Evolutionary conservation across 2,329 filamentous ascomycete genomes (phyloP).

Genomic region (Hysterium pulicare): DNA sequence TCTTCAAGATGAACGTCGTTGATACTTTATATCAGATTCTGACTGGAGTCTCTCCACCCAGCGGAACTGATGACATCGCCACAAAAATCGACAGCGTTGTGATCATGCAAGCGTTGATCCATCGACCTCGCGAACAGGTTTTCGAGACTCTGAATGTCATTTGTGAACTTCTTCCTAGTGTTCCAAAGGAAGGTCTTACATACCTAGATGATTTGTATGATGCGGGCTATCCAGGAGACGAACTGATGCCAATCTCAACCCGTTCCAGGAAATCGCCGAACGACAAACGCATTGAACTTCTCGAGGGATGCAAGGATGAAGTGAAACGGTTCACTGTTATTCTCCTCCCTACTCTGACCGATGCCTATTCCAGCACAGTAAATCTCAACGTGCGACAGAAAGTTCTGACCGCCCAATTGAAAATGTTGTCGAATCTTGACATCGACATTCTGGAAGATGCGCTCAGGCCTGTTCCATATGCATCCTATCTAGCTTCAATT

Average conservation of each 20-base stretch:
- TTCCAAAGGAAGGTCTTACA: constrained; percentile 57
- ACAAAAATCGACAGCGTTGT: constrained; percentile 92
- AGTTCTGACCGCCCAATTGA: constrained; percentile 90
- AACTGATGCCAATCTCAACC: constrained; percentile 42
- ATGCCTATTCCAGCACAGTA: constrained; percentile 96
- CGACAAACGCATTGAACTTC: constrained; percentile 75
- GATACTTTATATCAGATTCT: constrained; percentile 97
- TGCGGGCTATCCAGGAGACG: constrained; percentile 47
- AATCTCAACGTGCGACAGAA: constrained; percentile 93
- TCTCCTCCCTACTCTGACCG: constrained; percentile 88
- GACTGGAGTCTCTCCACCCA: constrained; percentile 89
- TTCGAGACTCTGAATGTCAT: constrained; percentile 97
- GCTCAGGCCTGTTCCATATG: constrained; percentile 83
- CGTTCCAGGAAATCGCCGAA: constrained; percentile 58
- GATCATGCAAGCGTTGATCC: constrained; percentile 97
- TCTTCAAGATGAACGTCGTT: constrained; percentile 95
- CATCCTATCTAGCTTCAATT: constrained; percentile 92
- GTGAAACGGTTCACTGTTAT: constrained; percentile 91
- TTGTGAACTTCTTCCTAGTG: constrained; percentile 82
- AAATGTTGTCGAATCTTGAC: constrained; percentile 97
- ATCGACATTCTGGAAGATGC: constrained; percentile 79
- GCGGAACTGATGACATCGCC: constrained; percentile 70
- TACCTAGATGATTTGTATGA: constrained; percentile 51
- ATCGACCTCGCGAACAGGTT: constrained; percentile 91
- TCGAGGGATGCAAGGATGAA: constrained; percentile 79